These are phyloP conservation scores for Ganoderma lingzhi DNA, from an alignment of 1,284 basidiomycete genomes.

Conservation along the genomic window DNA sequence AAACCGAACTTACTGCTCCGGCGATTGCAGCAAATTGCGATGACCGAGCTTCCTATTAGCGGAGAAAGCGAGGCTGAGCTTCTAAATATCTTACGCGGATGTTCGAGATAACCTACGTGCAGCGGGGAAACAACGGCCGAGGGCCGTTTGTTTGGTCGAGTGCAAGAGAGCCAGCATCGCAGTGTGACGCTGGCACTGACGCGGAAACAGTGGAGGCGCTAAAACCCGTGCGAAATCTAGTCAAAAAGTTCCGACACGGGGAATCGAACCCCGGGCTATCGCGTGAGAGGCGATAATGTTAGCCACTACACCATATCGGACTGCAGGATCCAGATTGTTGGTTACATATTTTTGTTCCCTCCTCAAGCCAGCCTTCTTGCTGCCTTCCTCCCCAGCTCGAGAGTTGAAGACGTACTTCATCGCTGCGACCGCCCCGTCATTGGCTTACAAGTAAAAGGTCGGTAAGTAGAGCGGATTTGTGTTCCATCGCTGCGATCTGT, in stretches of 20 bases:
- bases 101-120: neutral
- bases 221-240: neutral
- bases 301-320: constrained; percentile 34
- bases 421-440: too few relatives aligned
- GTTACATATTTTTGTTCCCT: too few relatives aligned
- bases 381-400: too few relatives aligned
- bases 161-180: neutral
- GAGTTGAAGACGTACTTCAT: too few relatives aligned
- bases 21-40: too few relatives aligned
- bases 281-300: constrained; percentile 33
- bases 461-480: too few relatives aligned
- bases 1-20: too few relatives aligned
- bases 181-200: neutral
- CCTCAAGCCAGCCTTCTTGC: too few relatives aligned
- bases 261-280: constrained; percentile 33
- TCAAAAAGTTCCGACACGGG: constrained; percentile 26
- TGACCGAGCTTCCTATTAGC: neutral
- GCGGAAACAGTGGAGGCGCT: neutral
- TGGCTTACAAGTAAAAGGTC: too few relatives aligned
- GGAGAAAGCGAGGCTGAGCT: neutral
- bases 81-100: neutral
- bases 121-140: neutral
- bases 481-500: too few relatives aligned
- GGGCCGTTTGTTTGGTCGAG: neutral
- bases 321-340: neutral